phyloP scores from a whole-genome alignment of 1,284 basidiomycete genomes.

The Marasmius oreades region DNA sequence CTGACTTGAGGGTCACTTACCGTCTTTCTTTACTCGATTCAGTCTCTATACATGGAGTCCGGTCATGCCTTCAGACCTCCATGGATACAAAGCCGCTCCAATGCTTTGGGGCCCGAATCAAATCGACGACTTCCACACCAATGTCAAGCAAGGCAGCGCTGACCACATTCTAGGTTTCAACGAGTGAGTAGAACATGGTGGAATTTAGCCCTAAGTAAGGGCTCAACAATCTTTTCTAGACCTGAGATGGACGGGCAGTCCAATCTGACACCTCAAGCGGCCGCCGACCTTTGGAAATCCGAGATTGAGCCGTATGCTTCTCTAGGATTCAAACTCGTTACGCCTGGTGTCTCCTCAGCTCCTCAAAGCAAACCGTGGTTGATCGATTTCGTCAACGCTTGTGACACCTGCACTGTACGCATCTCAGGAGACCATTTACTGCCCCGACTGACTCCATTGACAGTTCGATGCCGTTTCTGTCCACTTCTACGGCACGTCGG shows the following conservation, averaged over 20 bases:
- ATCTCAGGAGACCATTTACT: background rate
- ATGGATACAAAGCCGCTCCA: slow-evolving; percentile 52
- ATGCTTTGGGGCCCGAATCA: slow-evolving; percentile 69
- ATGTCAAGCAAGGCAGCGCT: slow-evolving; percentile 47
- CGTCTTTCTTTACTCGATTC: background rate
- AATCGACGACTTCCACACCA: slow-evolving; percentile 36
- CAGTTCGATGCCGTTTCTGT: slow-evolving; percentile 50
- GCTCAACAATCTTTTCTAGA: slow-evolving; percentile 22
- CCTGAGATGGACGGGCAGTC: slow-evolving; percentile 50
- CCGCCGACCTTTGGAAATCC: slow-evolving; percentile 54
- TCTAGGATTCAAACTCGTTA: slow-evolving; percentile 55
- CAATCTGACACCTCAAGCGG: slow-evolving; percentile 51
- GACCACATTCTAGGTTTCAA: slow-evolving; percentile 62
- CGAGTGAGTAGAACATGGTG: slow-evolving; percentile 46
- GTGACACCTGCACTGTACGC: slow-evolving; percentile 51
- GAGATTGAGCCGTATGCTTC: slow-evolving; percentile 57
- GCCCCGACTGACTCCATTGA: background rate
- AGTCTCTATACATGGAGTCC: slow-evolving; percentile 63
- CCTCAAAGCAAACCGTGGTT: slow-evolving; percentile 58
- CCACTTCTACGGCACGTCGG: slow-evolving; percentile 61
- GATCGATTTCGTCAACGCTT: slow-evolving; percentile 50
- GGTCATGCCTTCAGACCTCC: slow-evolving; percentile 33
- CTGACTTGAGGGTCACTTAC: background rate
- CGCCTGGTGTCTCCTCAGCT: slow-evolving; percentile 67
- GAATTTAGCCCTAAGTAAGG: background rate